Evolutionary conservation across 2,329 filamentous ascomycete genomes (phyloP), one percentile per base, ranked within the genome.

Genomic region (Aspergillus viridinutans): DNA sequence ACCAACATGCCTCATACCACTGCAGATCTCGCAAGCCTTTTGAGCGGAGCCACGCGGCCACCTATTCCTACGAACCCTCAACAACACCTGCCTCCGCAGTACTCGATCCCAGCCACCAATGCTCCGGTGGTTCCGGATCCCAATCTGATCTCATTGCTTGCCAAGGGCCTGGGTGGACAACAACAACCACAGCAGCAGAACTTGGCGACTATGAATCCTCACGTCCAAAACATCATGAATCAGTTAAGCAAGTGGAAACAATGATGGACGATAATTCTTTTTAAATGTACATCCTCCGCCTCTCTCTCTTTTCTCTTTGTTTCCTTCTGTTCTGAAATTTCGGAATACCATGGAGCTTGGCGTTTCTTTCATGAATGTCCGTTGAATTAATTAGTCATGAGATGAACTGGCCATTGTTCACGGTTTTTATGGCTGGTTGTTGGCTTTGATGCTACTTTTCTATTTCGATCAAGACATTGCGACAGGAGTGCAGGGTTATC

Each of bases 181-280:
- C 70, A 69, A 52, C 65, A 67, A 25, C 70, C 72, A 49, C 70
- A 69, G 52, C 65, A 67, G 40, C 75, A 75, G 55, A 65, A 67
- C 48, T 72, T 74, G 55, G 62, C 69, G 45, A 55, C 66, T 38
- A 61, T 69, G 53, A 64, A 64, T 48, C 65, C 73, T 49, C 76
- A 79, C 61, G 73, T 80, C 38, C 78, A 80, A 61, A 78, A 78
- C 56, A 74, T 80, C 50, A 76, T 80, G 70, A 75, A 78, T 55
- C 78, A 80, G 55, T 60, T 80, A 56, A 68, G 74, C 40, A 76
- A 76, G 65, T 79, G 76, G 73, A 77, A 76, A 65, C 75, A 76
- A 69, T 78, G 70, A 75, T 60, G 62, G 62, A 59, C 56, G 57
- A 56, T 50, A 53, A 57, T 52, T 60, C 57, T 58, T 61, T 61